Conservation (phyloP, 768 basidiomycete species). For the Trametes cinnabarina region DNA sequence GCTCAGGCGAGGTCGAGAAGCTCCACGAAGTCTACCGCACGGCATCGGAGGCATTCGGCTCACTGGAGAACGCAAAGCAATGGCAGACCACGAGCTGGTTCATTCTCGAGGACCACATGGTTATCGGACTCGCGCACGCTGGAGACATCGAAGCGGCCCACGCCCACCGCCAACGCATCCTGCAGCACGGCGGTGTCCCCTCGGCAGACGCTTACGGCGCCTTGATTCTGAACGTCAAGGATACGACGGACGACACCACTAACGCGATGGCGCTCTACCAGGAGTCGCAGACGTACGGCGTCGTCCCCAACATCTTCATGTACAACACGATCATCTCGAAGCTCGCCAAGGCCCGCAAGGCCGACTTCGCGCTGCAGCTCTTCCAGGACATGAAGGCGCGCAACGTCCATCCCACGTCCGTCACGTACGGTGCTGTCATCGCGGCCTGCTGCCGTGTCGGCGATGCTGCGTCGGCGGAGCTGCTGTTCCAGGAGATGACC, state of each 20-base stretch:
- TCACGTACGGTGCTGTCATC: constrained; percentile 94
- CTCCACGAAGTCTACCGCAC: constrained; percentile 64
- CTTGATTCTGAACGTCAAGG: constrained; percentile 81
- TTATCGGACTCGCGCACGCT: constrained; percentile 78
- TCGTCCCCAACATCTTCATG: constrained; percentile 79
- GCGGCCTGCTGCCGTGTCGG: constrained; percentile 93
- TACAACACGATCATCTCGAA: constrained; percentile 98
- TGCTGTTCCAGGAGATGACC: constrained; percentile 84
- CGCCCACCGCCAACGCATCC: constrained; percentile 72
- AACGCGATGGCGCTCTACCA: constrained; percentile 83
- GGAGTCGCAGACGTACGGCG: constrained; percentile 68
- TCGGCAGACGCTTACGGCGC: constrained; percentile 91
- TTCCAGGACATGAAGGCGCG: constrained; percentile 83
- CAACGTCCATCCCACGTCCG: constrained; percentile 66
- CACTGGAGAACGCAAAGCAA: constrained; percentile 42
- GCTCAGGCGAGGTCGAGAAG: constrained; percentile 56
- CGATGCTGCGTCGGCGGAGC: constrained; percentile 77
- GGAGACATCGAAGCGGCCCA: constrained; percentile 81
- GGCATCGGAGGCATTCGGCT: constrained; percentile 59
- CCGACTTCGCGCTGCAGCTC: constrained; percentile 81
- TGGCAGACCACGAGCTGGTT: constrained; percentile 67
- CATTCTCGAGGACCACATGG: constrained; percentile 83
- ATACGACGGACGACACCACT: constrained; percentile 93
- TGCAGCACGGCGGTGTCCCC: constrained; percentile 74
- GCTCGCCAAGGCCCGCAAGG: constrained; percentile 90